A percentile compares a stretch with the other conserved stretches of the same genome.
Conservation (phyloP, 495 filamentous ascomycete genomes). For the Apodospora peruviana region DNA sequence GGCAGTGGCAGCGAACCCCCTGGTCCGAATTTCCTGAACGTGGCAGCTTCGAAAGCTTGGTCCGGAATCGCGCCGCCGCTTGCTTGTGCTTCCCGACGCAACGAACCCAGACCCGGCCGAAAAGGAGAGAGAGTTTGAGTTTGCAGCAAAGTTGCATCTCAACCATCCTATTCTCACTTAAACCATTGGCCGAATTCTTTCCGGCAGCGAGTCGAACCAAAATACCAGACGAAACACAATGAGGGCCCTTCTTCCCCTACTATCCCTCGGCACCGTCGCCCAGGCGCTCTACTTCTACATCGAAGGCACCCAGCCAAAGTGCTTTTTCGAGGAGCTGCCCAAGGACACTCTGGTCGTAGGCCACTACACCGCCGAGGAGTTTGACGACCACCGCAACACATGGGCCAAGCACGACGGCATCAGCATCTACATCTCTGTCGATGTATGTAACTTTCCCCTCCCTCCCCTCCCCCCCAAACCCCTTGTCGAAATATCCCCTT, state of each 20-base stretch:
- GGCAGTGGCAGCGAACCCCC: constrained; percentile 8
- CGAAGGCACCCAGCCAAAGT: constrained; percentile 73
- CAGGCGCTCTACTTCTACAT: constrained; percentile 95
- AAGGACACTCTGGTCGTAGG: constrained; percentile 97
- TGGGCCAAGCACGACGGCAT: constrained; percentile 68
- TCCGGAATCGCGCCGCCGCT: background rate
- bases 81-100: no score
- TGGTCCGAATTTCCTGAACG: constrained; percentile 37
- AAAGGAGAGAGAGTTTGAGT: no score
- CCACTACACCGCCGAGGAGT: constrained; percentile 79
- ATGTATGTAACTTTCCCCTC: constrained; percentile 38
- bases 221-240: no score
- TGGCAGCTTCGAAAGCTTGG: constrained; percentile 36
- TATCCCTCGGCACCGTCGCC: constrained; percentile 45
- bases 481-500: no score
- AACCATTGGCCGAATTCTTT: constrained; percentile 1
- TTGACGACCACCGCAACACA: constrained; percentile 55
- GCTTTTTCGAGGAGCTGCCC: constrained; percentile 95
- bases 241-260: constrained; percentile 45
- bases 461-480: no score
- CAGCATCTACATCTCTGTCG: constrained; percentile 83
- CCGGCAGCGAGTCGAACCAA: background rate
- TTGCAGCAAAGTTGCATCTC: no score
- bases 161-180: no score
- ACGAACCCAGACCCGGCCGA: no score